Evolutionary conservation across 2,329 filamentous ascomycete species (phyloP), one percentile per base, ranked within the genome.

Genomic region (Colletotrichum neosansevieriae): DNA sequence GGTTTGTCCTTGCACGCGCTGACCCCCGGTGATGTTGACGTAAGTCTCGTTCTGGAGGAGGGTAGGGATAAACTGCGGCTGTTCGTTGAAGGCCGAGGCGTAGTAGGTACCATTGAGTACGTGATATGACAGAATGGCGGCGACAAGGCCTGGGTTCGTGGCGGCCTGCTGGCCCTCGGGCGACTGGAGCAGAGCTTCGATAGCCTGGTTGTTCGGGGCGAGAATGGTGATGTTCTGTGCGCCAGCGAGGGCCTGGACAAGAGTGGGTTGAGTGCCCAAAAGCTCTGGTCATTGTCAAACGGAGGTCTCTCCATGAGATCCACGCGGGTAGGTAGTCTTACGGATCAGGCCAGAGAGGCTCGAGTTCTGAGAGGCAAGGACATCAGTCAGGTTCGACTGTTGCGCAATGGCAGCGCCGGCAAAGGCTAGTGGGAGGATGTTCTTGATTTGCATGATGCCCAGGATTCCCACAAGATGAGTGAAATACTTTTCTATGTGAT

Each of bases 1-100:
- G 3, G 73, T 69, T n/a, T 79, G 72, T 4, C 80, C 81, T 68
- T 87, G 79, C 4, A 91, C 83, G 10, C 85, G 81, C 74, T 91
- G 89, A 2, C 88, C 88, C 38, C 83, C 86, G 3, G 86, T 88
- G 11, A 91, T 83, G 64, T 89, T 89, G 71, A 84, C 80, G 74
- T 85, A 91, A 0, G 80, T 78, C 21, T 79, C 58, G 70, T 87
- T 83, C 17, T 78, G 84, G 61, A 91, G 78, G 7, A 85, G 60
- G 1, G 81, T 83, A 4, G 76, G 76, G 32, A 82, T 72, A 49
- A 83, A 80, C 3, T 74, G 65, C 0, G 79, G 70, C 38, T 75
- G 75, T 15, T 76, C 71, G 17, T 64, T 70, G 51, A 77, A 73
- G 65, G 60, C 71, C 2, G 72, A 72, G 15, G 73, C 71, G 13